These are phyloP conservation scores for Santalum album DNA, from an alignment of 164 flowering plant genomes.

Conservation along the genomic window DNA sequence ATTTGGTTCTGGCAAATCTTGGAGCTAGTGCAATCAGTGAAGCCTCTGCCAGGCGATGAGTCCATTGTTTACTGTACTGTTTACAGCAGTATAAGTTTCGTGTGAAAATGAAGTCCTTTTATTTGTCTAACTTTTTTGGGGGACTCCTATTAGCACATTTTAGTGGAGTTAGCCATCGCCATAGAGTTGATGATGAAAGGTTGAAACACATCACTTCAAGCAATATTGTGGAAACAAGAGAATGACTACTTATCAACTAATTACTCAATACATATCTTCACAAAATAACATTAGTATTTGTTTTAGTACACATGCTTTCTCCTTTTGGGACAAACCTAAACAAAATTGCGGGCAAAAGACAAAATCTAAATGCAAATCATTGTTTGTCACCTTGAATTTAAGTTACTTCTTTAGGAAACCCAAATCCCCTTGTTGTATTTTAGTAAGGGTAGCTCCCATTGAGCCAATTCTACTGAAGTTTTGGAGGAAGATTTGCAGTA, in stretches of 20 bases:
- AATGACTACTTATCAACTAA: background rate
- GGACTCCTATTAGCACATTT: background rate
- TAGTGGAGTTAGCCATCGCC: background rate
- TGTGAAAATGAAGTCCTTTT: background rate
- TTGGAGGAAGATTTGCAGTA: too few relatives aligned
- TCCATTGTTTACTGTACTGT: background rate
- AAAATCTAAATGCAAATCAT: too few relatives aligned
- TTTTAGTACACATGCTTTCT: too few relatives aligned
- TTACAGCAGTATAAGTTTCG: background rate
- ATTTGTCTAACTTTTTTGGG: background rate
- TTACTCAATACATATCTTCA: too few relatives aligned
- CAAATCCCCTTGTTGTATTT: too few relatives aligned
- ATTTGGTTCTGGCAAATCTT: background rate
- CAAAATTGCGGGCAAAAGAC: too few relatives aligned
- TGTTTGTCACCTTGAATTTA: too few relatives aligned
- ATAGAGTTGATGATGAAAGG: background rate
- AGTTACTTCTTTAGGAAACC: too few relatives aligned
- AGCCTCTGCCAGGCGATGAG: background rate
- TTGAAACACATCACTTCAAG: background rate
- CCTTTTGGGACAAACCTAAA: too few relatives aligned
- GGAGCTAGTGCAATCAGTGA: background rate
- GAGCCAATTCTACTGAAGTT: too few relatives aligned
- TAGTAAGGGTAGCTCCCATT: too few relatives aligned
- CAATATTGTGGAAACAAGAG: background rate
- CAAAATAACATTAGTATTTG: too few relatives aligned